Percentiles rank a stretch among this genome's conserved stretches.
phyloP scores from a whole-genome alignment of 345 rosid species.

The Syzygium oleosum region DNA sequence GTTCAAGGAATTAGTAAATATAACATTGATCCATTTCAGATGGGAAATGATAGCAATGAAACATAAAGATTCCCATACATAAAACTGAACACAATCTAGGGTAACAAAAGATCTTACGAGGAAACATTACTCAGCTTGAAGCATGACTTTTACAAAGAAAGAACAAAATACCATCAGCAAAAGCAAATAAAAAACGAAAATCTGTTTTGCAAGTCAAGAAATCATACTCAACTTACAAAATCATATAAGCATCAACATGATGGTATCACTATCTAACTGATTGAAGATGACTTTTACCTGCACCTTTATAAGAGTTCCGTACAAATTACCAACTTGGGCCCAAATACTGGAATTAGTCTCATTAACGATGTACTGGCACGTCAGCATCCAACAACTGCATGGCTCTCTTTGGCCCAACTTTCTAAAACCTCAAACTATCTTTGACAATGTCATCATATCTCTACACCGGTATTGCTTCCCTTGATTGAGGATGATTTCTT shows the following conservation, averaged over 20 bases:
- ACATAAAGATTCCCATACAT: neutral
- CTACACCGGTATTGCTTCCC: conserved; percentile 59
- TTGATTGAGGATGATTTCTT: conserved; percentile 57
- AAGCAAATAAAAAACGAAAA: neutral
- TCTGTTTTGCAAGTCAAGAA: conserved; percentile 1
- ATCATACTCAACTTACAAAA: neutral
- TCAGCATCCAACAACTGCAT: conserved; percentile 55
- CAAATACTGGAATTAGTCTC: conserved; percentile 42
- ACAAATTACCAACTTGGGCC: conserved; percentile 44
- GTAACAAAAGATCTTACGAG: neutral
- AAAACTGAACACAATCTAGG: neutral
- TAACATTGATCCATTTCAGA: neutral
- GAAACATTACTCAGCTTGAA: neutral
- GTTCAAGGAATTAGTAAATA: conserved; percentile 4
- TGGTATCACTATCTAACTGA: conserved; percentile 21
- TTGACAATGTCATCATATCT: conserved; percentile 49
- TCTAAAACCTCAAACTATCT: conserved; percentile 43
- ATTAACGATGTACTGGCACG: conserved; percentile 38
- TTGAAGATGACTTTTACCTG: conserved; percentile 44
- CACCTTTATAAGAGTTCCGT: conserved; percentile 39
- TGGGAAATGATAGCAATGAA: neutral
- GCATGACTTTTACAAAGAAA: neutral
- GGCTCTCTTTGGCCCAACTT: conserved; percentile 61
- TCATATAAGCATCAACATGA: conserved; percentile 1
- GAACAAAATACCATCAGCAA: neutral